Base-by-base conservation (phyloP, 768 basidiomycete genomes). In the Megacollybia marginata region DNA sequence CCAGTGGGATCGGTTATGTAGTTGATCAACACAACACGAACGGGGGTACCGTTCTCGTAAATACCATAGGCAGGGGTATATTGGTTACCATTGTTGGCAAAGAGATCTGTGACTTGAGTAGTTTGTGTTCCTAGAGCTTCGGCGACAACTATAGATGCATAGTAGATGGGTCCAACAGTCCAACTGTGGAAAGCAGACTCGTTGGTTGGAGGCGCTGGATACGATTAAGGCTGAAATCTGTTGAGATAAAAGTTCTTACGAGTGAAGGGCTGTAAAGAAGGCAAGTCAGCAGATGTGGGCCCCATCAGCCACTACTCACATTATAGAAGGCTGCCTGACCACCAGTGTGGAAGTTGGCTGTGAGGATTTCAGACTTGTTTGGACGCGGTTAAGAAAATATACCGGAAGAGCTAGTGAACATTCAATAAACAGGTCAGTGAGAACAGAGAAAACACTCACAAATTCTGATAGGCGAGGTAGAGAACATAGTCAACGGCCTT, bases 1-100 rank as follows among this genome's bases (percentile, higher is more conserved):
- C 83, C 84, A 4, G 70, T 69, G 0, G 70, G 52, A 57, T 89
- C 87, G 23, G 74, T 70, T 40, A 88, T 71, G 58, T 77, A 91
- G 63, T 92, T 92, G 67, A 90, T 77, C 46, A 92, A 59, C 8
- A 79, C 82, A 1, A 88, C 71, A 40, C 77, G 70, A 1, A 71
- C 65, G 1, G 66, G 55, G 69, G 77, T n/a, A 64, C 44, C 44
- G 23, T 44, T 31, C 5, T 16, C 44, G 18, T 31, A 44, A 13
- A 44, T 31, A 5, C n/a, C 44, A 31, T 44, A 44, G 13, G n/a
- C 18, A 44, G 44, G 44, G 15, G 44, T 62, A 52, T 79, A 69
- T 43, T 69, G 65, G 28, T 59, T 58, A 40, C 62, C 72, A 42
- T 57, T 59, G 56, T 77, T 79, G 45, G 73, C 71, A 16, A 62